phyloP scores from a whole-genome alignment of 768 basidiomycete species.

The Suillus americanus region DNA sequence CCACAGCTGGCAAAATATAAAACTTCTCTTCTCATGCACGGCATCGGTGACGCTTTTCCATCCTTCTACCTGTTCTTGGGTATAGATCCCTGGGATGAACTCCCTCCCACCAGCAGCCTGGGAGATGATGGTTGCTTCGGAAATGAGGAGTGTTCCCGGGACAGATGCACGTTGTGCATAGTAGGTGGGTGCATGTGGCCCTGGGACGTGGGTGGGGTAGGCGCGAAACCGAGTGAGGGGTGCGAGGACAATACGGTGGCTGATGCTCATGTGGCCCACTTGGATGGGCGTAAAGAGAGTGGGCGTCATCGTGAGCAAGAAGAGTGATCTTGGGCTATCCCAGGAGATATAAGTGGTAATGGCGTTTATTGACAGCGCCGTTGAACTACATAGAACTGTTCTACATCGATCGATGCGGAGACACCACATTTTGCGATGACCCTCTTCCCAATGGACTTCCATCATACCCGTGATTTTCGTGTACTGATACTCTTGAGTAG shows the following conservation, averaged over 20 bases:
- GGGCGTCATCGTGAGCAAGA: background rate
- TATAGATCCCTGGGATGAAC: conserved; percentile 50
- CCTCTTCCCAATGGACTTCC: no score
- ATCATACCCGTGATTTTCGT: no score
- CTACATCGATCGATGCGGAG: no score
- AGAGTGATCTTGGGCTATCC: background rate
- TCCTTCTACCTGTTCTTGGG: conserved; percentile 45
- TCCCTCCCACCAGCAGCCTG: conserved; percentile 28
- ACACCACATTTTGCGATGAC: no score
- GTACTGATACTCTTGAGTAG: no score
- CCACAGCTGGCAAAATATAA: conserved; percentile 50
- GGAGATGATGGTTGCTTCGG: conserved; percentile 45
- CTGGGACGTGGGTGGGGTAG: conserved; percentile 26
- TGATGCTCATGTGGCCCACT: conserved; percentile 29
- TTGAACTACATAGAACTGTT: no score
- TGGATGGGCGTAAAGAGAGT: conserved; percentile 32
- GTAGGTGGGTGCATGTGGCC: conserved; percentile 33
- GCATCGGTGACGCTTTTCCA: conserved; percentile 52
- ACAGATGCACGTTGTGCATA: conserved; percentile 37
- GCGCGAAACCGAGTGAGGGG: conserved; percentile 36
- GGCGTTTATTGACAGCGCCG: no score
- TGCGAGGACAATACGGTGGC: conserved; percentile 38
- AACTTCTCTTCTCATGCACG: conserved; percentile 43
- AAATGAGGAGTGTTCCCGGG: conserved; percentile 43
- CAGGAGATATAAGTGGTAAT: no score